Base-by-base conservation (phyloP, 192 early-diverging fungal genomes). In the Coemansia reversa region DNA sequence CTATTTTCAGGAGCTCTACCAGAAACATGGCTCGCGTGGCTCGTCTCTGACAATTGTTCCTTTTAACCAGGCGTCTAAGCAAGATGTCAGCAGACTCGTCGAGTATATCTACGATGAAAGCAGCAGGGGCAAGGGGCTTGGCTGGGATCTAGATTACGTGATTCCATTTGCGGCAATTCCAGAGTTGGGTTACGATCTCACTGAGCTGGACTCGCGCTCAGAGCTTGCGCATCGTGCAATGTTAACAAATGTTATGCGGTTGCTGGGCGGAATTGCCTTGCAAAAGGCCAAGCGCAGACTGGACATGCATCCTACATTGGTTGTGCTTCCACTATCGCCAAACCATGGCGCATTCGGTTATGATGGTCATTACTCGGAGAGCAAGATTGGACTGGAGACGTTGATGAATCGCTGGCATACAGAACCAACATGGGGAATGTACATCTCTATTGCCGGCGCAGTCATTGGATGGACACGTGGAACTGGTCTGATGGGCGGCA, bases 391-490 rank as follows among this genome's bases (percentile, higher is more conserved):
- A 22, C 86, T 98, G 29, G 95, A 98, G 81, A 94, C 93, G 32
- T 78, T 96, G 62, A 81, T 98, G 65, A 91, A 90, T 86, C 86
- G 93, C 60, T 98, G 92, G 92, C 84, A 91, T 55, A 87, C 93
- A 33, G 95, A 98, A 77, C 14, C 66, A 23, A 82, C 77, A 49
- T 98, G 95, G 95, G 83, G 88, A 52, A 76, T 83, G 56, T 95
- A 96, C 83, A 68, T 98, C 53, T 86, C 90, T 30, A 88, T 98
- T 49, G 83, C 92, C 45, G 95, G 94, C 59, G 92, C 94, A 33
- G 91, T 93, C 23, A 98, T 98, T 74, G 95, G 95, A 18, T 98
- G 95, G 95, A 98, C 95, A 48, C 89, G 95, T 73, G 93, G 95
- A 58, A 98, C 95, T 28, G 93, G 93, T 30, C 85, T 98, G 72